Percentiles rank a stretch among this genome's conserved stretches.
These are phyloP conservation scores for Cladochytrium tenue DNA, from an alignment of 371 early-diverging fungal genomes.

Conservation along the genomic window DNA sequence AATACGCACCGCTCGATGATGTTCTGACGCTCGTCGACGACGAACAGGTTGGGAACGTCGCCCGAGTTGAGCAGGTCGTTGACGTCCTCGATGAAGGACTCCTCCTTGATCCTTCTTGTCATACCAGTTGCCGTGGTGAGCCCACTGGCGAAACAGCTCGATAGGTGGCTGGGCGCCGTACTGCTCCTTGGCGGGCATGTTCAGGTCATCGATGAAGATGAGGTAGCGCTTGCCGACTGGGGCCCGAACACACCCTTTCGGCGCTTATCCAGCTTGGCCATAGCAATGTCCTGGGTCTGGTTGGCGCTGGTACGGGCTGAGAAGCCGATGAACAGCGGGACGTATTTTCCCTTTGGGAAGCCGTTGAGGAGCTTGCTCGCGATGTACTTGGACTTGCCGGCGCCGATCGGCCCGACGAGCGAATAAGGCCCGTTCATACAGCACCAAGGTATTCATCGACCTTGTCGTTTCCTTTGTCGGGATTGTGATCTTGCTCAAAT, in stretches of 20 bases:
- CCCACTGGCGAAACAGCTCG: slow-evolving; percentile 48
- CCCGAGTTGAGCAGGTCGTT: slow-evolving; percentile 52
- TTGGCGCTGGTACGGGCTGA: slow-evolving; percentile 48
- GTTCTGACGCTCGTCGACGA: slow-evolving; percentile 48
- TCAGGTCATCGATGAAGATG: slow-evolving; percentile 55
- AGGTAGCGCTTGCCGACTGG: slow-evolving; percentile 41
- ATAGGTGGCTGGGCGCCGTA: slow-evolving; percentile 57
- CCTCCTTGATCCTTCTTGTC: slow-evolving; percentile 50
- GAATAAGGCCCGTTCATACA: slow-evolving; percentile 40
- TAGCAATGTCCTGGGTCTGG: slow-evolving; percentile 50
- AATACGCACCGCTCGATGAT: slow-evolving; percentile 42
- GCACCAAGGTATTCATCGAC: slow-evolving; percentile 45
- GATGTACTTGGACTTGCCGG: slow-evolving; percentile 54
- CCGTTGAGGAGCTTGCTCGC: slow-evolving; percentile 41
- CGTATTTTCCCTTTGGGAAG: slow-evolving; percentile 36
- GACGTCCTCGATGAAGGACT: slow-evolving; percentile 49
- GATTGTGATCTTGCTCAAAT: slow-evolving; percentile 54
- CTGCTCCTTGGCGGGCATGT: slow-evolving; percentile 56
- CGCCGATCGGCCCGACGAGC: slow-evolving; percentile 54
- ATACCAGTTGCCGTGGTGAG: slow-evolving; percentile 49
- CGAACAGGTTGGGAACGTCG: slow-evolving; percentile 49
- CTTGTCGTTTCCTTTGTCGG: slow-evolving; percentile 52
- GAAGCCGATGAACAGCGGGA: slow-evolving; percentile 41
- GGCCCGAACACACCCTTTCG: slow-evolving; percentile 52
- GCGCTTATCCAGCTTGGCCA: slow-evolving; percentile 53